These are phyloP conservation scores for Colletotrichum euphorbiae DNA, from an alignment of 2,329 filamentous ascomycete species.

Conservation along the genomic window DNA sequence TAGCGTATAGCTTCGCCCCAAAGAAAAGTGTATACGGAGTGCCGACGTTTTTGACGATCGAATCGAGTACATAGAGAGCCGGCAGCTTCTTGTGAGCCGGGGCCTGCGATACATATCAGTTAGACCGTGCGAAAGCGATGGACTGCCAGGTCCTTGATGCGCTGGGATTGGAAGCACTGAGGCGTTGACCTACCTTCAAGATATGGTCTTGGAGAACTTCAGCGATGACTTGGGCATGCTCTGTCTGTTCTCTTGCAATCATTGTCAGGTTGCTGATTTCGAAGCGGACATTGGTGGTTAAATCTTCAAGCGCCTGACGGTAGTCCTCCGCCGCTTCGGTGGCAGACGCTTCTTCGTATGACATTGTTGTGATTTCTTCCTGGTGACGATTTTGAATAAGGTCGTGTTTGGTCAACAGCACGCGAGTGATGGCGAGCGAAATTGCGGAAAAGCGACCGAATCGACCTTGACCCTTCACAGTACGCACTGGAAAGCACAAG, in stretches of 20 bases:
- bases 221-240: conserved; percentile 93
- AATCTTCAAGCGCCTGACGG: conserved; percentile 89
- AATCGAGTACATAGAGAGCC: conserved; percentile 97
- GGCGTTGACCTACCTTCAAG: conserved; percentile 79
- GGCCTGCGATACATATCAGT: conserved; percentile 71
- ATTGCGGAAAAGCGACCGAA: conserved; percentile 25
- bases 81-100: conserved; percentile 90
- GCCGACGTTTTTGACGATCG: conserved; percentile 97
- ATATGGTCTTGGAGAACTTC: conserved; percentile 93
- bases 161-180: not conserved
- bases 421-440: conserved; percentile 29
- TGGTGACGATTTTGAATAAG: conserved; percentile 9
- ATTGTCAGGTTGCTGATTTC: conserved; percentile 98
- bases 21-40: conserved; percentile 98
- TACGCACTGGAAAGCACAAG: conserved; percentile 35
- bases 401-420: conserved; percentile 36
- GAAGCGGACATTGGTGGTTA: conserved; percentile 89
- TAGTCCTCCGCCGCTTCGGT: conserved; percentile 97
- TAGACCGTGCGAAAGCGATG: not conserved
- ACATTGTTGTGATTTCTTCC: conserved; percentile 51
- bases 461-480: conserved; percentile 29
- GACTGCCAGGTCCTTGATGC: not conserved
- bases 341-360: conserved; percentile 64
- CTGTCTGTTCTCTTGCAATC: conserved; percentile 97
- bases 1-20: conserved; percentile 89